Evolutionary conservation across 225 moss, liverwort and hornwort species (phyloP).

Genomic region (Physcomitrium patens): DNA sequence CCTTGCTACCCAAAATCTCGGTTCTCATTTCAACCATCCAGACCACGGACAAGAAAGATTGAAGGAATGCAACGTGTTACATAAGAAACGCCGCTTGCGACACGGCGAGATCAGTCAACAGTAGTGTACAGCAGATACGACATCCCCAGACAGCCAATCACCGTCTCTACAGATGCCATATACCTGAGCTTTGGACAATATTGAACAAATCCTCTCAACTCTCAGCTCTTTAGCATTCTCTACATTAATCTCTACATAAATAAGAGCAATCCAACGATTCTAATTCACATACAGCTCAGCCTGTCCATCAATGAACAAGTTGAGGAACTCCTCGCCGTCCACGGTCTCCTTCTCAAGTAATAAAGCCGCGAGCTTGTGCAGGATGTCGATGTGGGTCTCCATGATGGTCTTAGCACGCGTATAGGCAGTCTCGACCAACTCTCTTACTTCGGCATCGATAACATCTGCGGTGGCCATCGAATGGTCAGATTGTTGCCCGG

Average conservation of each 20-base stretch:
- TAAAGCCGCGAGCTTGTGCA: constrained; percentile 67
- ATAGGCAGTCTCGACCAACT: constrained; percentile 73
- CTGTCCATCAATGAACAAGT: constrained; percentile 73
- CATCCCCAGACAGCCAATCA: constrained; percentile 17
- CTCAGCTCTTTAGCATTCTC: constrained; percentile 12
- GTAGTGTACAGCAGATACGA: constrained; percentile 32
- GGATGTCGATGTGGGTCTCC: constrained; percentile 74
- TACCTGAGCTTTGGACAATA: constrained; percentile 29
- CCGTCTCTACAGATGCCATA: not conserved
- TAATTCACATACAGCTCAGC: constrained; percentile 80
- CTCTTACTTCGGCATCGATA: constrained; percentile 70
- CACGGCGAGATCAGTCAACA: constrained; percentile 15
- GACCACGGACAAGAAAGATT: not conserved
- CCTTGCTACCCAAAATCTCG: not conserved
- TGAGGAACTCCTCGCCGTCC: constrained; percentile 79
- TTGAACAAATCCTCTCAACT: constrained; percentile 15
- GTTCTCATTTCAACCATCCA: not conserved
- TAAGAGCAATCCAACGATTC: constrained; percentile 10
- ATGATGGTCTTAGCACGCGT: constrained; percentile 65
- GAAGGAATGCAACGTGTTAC: not conserved
- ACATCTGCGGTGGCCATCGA: constrained; percentile 83
- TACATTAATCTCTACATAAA: constrained; percentile 25
- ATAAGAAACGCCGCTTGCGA: constrained; percentile 11
- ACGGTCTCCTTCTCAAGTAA: constrained; percentile 79
- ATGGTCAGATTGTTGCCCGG: constrained; percentile 72